phyloP scores from a whole-genome alignment of 805 yeast species.

The Pichia ethanolica region DNA sequence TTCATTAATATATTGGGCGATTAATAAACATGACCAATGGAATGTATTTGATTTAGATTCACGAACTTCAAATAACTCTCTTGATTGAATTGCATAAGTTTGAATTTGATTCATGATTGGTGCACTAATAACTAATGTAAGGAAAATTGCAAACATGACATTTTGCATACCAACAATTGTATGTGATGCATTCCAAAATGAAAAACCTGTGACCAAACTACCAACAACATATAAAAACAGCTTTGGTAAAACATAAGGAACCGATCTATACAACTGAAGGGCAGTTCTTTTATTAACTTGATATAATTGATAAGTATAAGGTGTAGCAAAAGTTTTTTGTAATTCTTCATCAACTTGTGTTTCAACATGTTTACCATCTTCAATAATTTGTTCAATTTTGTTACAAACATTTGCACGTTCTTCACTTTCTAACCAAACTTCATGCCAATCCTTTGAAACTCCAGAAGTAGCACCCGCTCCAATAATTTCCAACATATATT shows the following conservation, averaged over 20 bases:
- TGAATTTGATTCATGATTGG: conserved; percentile 60
- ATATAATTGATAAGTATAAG: conserved; percentile 33
- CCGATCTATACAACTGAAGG: conserved; percentile 40
- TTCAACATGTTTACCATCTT: conserved; percentile 10
- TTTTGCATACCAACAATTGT: conserved; percentile 53
- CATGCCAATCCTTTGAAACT: conserved; percentile 52
- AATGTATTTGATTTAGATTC: conserved; percentile 66
- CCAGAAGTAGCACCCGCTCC: conserved; percentile 77
- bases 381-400: conserved; percentile 25
- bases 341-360: conserved; percentile 13
- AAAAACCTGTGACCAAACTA: conserved; percentile 44
- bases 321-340: conserved; percentile 34
- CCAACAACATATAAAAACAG: conserved; percentile 32
- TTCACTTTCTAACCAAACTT: conserved; percentile 43
- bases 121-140: conserved; percentile 51
- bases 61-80: conserved; percentile 63
- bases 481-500: conserved; percentile 63
- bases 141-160: conserved; percentile 43
- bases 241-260: conserved; percentile 42
- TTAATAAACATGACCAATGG: conserved; percentile 56
- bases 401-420: conserved; percentile 22
- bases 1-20: conserved; percentile 50
- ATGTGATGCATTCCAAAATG: conserved; percentile 53
- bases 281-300: conserved; percentile 33
- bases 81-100: conserved; percentile 45